Conservation (phyloP, 2,329 filamentous ascomycete species). For the Pseudogymnoascus sp. region DNA sequence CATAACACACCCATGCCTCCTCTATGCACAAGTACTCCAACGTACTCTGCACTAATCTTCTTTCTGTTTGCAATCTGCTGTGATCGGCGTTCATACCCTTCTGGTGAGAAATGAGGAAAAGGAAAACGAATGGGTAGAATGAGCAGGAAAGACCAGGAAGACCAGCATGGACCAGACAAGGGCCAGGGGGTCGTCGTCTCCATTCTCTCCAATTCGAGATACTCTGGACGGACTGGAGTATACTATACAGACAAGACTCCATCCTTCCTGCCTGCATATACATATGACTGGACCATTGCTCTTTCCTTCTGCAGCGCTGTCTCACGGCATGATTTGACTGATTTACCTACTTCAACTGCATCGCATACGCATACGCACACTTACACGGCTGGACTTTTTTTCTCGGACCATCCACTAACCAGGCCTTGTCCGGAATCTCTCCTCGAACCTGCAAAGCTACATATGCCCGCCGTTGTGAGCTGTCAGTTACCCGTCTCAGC, state of each 20-base stretch:
- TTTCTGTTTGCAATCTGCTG: constrained; percentile 4
- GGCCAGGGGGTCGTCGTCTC: neutral
- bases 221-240: neutral
- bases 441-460: neutral
- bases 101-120: neutral
- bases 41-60: neutral
- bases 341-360: neutral
- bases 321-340: neutral
- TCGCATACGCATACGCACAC: neutral
- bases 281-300: neutral
- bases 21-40: neutral
- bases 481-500: constrained; percentile 6
- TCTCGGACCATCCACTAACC: neutral
- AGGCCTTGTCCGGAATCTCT: neutral
- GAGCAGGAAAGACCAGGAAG: neutral
- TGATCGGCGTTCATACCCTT: neutral
- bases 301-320: neutral
- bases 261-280: constrained; percentile 9
- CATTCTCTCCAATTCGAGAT: neutral
- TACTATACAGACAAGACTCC: neutral
- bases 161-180: neutral
- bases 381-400: neutral
- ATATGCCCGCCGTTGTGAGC: constrained; percentile 1
- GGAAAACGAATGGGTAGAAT: neutral
- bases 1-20: neutral